Base-by-base conservation (phyloP, 352 stramenopile genomes). In the Phytophthora macrochlamydospora region DNA sequence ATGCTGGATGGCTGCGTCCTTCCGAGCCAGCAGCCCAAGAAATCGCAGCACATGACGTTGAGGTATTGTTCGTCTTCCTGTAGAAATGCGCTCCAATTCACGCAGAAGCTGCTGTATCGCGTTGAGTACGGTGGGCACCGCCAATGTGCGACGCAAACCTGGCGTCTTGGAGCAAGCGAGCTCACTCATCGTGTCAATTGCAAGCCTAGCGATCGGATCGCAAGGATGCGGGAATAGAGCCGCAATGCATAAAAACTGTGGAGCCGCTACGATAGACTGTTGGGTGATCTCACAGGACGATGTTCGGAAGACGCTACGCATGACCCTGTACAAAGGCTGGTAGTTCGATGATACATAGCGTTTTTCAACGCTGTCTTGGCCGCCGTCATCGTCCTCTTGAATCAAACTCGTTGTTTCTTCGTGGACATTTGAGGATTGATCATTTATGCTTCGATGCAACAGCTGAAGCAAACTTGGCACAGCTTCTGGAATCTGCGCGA, bases 171-270 rank as follows among this genome's bases (percentile, higher is more conserved):
- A 51, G 4, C 46, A 50, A 2, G 78, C 78, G 31, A 89, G 73
- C 24, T 83, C 60, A 7, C 54, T 77, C 59, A 88, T 69, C 0
- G 69, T 73, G 29, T 64, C 58, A 24, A 90, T 79, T 24, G 73
- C 72, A 14, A 83, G 50, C 5, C 65, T 58, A 57, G 79, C 75
- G 30, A 89, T 75, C 1, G 61, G 59, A 14, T 81, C 68, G 12
- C 78, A 66, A 0, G n/a, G 2, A 12, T 89, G 71, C 12, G 64
- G 60, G 37, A 92, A 84, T 7, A 85, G 45, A 0, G 83, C 68
- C 37, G 83, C 70, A 12, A 90, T 59, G 44, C 64, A 49, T 29
- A 89, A 51, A 32, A 90, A 90, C 8, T 75, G 78, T 0, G 79
- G 67, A 1, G 79, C 76, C 1, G 43, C 14, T 13, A 82, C 79